Conservation (phyloP, 208 protist species). For the Crithidia acanthocephali region DNA sequence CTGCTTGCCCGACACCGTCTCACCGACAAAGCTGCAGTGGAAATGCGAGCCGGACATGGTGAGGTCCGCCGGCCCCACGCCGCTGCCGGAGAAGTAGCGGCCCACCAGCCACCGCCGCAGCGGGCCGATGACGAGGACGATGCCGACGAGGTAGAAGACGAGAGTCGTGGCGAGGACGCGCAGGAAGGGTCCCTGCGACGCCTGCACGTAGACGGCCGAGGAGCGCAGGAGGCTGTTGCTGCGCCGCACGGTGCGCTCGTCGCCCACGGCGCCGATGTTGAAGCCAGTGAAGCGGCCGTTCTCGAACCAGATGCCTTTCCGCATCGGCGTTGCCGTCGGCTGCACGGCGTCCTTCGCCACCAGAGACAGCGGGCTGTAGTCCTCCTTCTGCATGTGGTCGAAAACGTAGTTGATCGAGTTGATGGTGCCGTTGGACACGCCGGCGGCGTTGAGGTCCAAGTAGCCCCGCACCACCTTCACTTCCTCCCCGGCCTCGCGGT, state of each 20-base stretch:
- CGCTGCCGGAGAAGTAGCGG: constrained; percentile 37
- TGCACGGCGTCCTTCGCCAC: constrained; percentile 40
- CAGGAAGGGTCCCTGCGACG: constrained; percentile 41
- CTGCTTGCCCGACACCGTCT: constrained; percentile 44
- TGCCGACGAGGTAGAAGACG: constrained; percentile 19
- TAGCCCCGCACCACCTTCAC: constrained; percentile 54
- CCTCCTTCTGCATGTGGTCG: constrained; percentile 31
- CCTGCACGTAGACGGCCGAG: constrained; percentile 64
- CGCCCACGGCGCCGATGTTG: constrained; percentile 66
- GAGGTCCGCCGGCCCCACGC: constrained; percentile 52
- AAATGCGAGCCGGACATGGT: constrained; percentile 50
- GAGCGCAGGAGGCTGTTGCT: constrained; percentile 74
- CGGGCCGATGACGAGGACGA: constrained; percentile 42
- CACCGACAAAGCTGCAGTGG: constrained; percentile 58
- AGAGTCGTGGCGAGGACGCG: constrained; percentile 33
- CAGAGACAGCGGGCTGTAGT: constrained; percentile 53
- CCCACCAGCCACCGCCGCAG: constrained; percentile 47
- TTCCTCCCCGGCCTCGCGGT: constrained; percentile 47
- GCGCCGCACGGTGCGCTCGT: constrained; percentile 83
- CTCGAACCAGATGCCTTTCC: constrained; percentile 69
- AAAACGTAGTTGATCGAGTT: constrained; percentile 47
- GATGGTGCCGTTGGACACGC: constrained; percentile 73
- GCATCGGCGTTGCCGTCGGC: constrained; percentile 39
- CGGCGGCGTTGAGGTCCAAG: constrained; percentile 38
- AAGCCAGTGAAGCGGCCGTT: constrained; percentile 52